Base-by-base conservation (phyloP, 2,329 filamentous ascomycete genomes). In the Trichoderma atroviride region DNA sequence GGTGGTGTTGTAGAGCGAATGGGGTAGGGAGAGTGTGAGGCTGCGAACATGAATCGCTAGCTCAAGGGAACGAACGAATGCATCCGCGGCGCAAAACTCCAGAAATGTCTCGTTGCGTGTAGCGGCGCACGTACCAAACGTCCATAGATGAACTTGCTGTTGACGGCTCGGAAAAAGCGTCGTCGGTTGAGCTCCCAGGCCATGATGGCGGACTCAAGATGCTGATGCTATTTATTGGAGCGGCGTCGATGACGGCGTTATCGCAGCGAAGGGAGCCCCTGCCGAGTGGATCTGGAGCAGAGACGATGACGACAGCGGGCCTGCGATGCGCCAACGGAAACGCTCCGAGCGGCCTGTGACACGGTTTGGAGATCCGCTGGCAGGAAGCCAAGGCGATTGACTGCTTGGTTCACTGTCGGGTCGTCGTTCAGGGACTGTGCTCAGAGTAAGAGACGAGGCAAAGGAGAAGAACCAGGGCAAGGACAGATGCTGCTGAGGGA, bases 71-170 rank as follows among this genome's bases (percentile, higher is more conserved):
- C 29, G 9, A 4, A 52, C 13, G 52, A 52, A 7, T n/a, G 40
- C n/a, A n/a, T 43, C 6, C 19, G 40, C 40, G 16, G 40, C 9
- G 19, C 40, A 43, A 43, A 43, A 43, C 40, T 9, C 29, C 33
- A 65, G 27, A 31, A 52, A 47, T 65, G 62, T 43, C 37, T 37
- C 16, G 59, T 3, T 55, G 11, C 27, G 7, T 29, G 27, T 16
- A 56, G 29, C 16, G n/a, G 22, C 13, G 16, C n/a, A 88, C 91
- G 77, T 85, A 94, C 92, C 77, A 93, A 83, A 78, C 87, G 87
- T 72, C 90, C 91, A 79, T 89, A 92, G 73, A 94, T 88, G 80
- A 88, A 93, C 79, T 90, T 89, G 79, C 73, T 73, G 71, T 79
- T 93, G 76, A 91, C 83, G 75, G 87, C 82, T 78, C 90, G 87